Base-by-base conservation (phyloP, 305 asterid genomes). In the Euphrasia arctica region DNA sequence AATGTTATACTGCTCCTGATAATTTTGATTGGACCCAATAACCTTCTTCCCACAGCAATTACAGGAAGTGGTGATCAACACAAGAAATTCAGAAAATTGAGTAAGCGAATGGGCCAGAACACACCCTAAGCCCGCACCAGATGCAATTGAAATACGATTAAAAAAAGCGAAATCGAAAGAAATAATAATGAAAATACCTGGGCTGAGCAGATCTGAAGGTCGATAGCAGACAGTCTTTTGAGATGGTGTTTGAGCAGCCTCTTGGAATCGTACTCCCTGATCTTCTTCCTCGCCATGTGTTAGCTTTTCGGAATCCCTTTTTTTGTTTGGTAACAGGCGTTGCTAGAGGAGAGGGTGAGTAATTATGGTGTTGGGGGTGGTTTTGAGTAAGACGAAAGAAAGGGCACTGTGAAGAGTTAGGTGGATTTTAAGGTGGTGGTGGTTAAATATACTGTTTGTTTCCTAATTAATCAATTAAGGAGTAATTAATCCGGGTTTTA, bases 191-290 rank as follows among this genome's bases (percentile, higher is more conserved):
- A 14, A 25, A 18, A 25, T 51, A 84, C 95, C 80, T 82, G 90
- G 62, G 88, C 90, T 25, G 88, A 82, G 67, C 71, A 70, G 83
- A 82, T 83, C 79, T 80, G 83, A 15, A 86, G 84, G 60, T 83
- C 88, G 43, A 82, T 63, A 8, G 77, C 84, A 68, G 83, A 39
- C 25, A 86, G 78, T 65, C 83, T 73, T 68, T 86, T 86, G 78
- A 86, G 74, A 58, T 86, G 80, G 78, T 83, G 79, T 62, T 80
- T 81, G 34, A 86, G 87, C 70, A 86, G 86, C 75, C 90, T 86
- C 77, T 86, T 86, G 22, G 95, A 86, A 74, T 80, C 88, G 70
- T 80, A 83, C 81, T 86, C 95, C 68, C 90, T 86, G 80, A 86
- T 83, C 86, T 86, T 83, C 87, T 86, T 86, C 62, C 95, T 83